phyloP scores from a whole-genome alignment of 768 basidiomycete species.

The Vishniacozyma victoriae region DNA sequence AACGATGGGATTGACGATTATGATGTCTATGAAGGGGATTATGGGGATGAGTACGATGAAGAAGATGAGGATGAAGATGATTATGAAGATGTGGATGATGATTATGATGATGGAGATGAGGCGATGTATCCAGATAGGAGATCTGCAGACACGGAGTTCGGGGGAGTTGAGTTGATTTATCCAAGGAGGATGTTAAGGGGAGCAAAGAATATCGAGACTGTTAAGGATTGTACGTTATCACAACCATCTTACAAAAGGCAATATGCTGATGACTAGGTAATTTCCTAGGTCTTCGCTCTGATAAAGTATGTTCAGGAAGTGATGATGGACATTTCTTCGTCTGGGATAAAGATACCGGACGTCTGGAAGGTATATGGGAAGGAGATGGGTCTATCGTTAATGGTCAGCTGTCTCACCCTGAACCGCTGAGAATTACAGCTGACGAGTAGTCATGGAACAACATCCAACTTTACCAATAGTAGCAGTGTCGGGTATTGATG shows the following conservation, averaged over 20 bases:
- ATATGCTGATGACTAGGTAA: constrained; percentile 55
- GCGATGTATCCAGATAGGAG: constrained; percentile 9
- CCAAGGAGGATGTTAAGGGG: constrained; percentile 64
- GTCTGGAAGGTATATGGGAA: constrained; percentile 70
- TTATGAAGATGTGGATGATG: constrained; percentile 34
- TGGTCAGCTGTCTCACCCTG: too few relatives aligned
- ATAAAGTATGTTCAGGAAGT: constrained; percentile 74
- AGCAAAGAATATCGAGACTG: constrained; percentile 70
- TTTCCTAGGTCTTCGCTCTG: constrained; percentile 71
- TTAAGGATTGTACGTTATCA: constrained; percentile 71
- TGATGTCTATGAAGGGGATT: constrained; percentile 4
- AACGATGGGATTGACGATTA: constrained; percentile 1
- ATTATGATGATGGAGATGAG: constrained; percentile 38
- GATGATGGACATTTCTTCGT: constrained; percentile 74
- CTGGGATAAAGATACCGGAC: constrained; percentile 67
- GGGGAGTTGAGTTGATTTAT: constrained; percentile 53
- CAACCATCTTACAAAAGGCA: background rate
- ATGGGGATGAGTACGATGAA: constrained; percentile 35
- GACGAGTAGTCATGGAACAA: constrained; percentile 57
- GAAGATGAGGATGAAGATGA: constrained; percentile 46
- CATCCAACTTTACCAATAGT: constrained; percentile 71
- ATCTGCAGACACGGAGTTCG: constrained; percentile 18
- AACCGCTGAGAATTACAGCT: background rate
- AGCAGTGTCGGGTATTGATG: constrained; percentile 83
- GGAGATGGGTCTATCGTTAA: constrained; percentile 78